Percentiles rank a stretch among this genome's conserved stretches.
These are phyloP conservation scores for Ceratocystis lukuohia DNA, from an alignment of 2,329 filamentous ascomycete genomes.

Conservation along the genomic window DNA sequence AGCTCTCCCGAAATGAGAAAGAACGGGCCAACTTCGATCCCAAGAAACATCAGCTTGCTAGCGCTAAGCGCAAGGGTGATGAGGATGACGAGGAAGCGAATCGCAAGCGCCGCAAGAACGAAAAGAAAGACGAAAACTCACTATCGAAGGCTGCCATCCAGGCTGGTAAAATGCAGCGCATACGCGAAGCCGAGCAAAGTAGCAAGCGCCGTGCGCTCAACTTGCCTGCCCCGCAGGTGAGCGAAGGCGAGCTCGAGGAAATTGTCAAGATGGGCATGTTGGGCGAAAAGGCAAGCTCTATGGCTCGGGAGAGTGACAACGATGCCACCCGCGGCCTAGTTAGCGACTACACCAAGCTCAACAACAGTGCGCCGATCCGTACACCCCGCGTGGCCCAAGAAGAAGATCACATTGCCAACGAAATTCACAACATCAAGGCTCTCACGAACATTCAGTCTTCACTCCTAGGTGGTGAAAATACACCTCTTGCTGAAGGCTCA, in stretches of 20 bases:
- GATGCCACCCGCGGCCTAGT: slow-evolving; percentile 74
- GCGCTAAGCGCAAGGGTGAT: slow-evolving; percentile 78
- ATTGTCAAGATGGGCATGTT: slow-evolving; percentile 98
- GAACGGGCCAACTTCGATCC: slow-evolving; percentile 81
- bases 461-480: slow-evolving; percentile 85
- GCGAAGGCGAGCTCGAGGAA: slow-evolving; percentile 84
- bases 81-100: slow-evolving; percentile 66
- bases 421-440: slow-evolving; percentile 85
- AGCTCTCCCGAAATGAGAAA: slow-evolving; percentile 65
- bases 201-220: slow-evolving; percentile 79
- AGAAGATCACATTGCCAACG: slow-evolving; percentile 91
- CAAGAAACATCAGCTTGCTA: slow-evolving; percentile 75
- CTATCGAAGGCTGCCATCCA: slow-evolving; percentile 71
- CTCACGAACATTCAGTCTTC: slow-evolving; percentile 90
- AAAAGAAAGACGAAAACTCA: slow-evolving; percentile 62
- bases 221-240: slow-evolving; percentile 79
- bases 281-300: slow-evolving; percentile 67
- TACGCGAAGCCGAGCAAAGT: slow-evolving; percentile 91
- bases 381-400: slow-evolving; percentile 84
- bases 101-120: slow-evolving; percentile 78
- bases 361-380: slow-evolving; percentile 73
- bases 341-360: slow-evolving; percentile 71
- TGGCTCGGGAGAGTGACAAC: slow-evolving; percentile 68
- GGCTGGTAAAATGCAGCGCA: slow-evolving; percentile 85
- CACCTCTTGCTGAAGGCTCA: slow-evolving; percentile 66